phyloP scores from a whole-genome alignment of 2,329 filamentous ascomycete genomes.

The Herpotrichia juniperi region DNA sequence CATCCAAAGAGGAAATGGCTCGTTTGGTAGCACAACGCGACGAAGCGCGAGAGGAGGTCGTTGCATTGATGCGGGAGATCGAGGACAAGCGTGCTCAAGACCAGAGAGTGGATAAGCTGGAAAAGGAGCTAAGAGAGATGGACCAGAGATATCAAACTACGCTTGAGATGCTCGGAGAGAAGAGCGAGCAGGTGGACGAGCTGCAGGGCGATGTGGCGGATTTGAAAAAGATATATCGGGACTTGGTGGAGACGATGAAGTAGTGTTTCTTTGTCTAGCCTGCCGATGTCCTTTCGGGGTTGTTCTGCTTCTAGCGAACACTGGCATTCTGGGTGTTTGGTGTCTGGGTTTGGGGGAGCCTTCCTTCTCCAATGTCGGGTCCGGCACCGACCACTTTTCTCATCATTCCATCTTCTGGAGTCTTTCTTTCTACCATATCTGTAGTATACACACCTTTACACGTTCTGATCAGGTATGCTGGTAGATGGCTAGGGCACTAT shows the following conservation, averaged over 20 bases:
- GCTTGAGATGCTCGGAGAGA: constrained; percentile 93
- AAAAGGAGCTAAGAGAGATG: constrained; percentile 71
- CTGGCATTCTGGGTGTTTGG: not conserved
- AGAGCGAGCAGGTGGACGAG: constrained; percentile 94
- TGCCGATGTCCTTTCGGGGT: not conserved
- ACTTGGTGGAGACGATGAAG: constrained; percentile 85
- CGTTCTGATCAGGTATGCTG: not conserved
- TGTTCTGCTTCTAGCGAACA: not conserved
- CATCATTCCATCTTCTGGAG: not conserved
- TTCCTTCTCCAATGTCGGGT: not conserved
- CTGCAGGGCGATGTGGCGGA: constrained; percentile 86
- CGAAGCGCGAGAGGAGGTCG: constrained; percentile 90
- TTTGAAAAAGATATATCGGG: constrained; percentile 94
- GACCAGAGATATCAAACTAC: constrained; percentile 86
- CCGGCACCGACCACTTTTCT: constrained; percentile 4
- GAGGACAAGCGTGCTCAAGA: constrained; percentile 71
- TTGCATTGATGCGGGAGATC: constrained; percentile 83
- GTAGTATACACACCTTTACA: constrained; percentile 7
- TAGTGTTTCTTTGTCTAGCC: constrained; percentile 51
- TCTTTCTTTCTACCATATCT: constrained; percentile 3
- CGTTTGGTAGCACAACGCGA: constrained; percentile 85
- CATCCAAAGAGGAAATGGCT: constrained; percentile 82
- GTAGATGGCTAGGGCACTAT: constrained; percentile 14
- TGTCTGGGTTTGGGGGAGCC: constrained; percentile 4
- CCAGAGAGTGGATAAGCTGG: constrained; percentile 66